phyloP scores from a whole-genome alignment of 2,329 filamentous ascomycete genomes.

The Aspergillus piperis region DNA sequence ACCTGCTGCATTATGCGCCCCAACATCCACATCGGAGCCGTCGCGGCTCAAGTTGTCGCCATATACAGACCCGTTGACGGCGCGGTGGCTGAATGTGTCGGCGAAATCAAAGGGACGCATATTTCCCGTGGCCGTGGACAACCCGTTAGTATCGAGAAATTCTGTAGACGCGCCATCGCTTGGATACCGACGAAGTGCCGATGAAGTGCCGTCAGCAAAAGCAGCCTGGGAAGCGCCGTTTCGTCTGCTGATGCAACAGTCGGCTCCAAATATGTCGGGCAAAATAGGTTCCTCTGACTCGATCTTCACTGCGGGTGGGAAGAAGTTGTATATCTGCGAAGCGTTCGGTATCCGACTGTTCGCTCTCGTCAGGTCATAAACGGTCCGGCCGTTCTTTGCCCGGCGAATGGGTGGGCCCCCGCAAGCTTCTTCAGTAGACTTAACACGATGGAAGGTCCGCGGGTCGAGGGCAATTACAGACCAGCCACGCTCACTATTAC shows the following conservation, averaged over 20 bases:
- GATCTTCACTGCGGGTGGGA: slow-evolving; percentile 23
- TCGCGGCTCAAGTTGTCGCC: slow-evolving; percentile 19
- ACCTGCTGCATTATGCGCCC: slow-evolving; percentile 6
- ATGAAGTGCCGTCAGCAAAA: neutral
- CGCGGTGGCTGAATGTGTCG: slow-evolving; percentile 22
- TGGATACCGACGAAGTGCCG: neutral
- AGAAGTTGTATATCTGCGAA: slow-evolving; percentile 32
- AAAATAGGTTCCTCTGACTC: slow-evolving; percentile 25
- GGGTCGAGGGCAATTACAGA: slow-evolving; percentile 49
- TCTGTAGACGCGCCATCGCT: neutral
- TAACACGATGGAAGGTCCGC: slow-evolving; percentile 41
- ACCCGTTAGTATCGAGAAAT: neutral
- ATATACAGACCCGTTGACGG: slow-evolving; percentile 22
- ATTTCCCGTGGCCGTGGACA: neutral
- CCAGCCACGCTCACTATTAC: slow-evolving; percentile 44
- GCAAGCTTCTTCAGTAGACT: slow-evolving; percentile 42
- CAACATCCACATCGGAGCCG: slow-evolving; percentile 16
- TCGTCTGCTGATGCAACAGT: slow-evolving; percentile 23
- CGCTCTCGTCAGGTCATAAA: slow-evolving; percentile 35
- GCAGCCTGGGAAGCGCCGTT: neutral
- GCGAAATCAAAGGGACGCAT: slow-evolving; percentile 15
- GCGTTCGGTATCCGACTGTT: slow-evolving; percentile 29
- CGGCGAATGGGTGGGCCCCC: slow-evolving; percentile 34
- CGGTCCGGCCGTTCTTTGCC: slow-evolving; percentile 18
- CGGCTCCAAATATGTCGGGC: slow-evolving; percentile 32